Base-by-base conservation (phyloP, 768 basidiomycete genomes). In the Solioccasus polychromus region DNA sequence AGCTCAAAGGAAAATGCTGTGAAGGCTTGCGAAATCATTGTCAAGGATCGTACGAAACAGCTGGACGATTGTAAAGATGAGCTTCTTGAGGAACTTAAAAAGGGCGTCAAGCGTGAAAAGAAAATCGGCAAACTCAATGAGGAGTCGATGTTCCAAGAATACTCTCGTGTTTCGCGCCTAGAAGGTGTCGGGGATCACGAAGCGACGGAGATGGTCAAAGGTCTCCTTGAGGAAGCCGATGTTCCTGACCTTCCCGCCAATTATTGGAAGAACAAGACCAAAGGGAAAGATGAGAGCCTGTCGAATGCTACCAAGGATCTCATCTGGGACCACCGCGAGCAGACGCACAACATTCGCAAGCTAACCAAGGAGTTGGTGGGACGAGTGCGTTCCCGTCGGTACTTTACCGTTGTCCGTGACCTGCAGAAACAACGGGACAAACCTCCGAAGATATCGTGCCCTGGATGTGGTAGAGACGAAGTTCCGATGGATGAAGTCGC, bases 21-120 rank as follows among this genome's bases (percentile, higher is more conserved):
- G 79, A 87, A 86, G 57, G 91, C 93, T 4, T 96, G 94, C 65
- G 90, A 97, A 52, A 80, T 91, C 54, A 95, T 97, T 52, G 86
- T 94, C 47, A 67, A 78, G 48, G 88, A 91, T 55, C 88, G 93
- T 30, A 78, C 79, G 44, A 75, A 75, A 42, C 92, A 97, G 57
- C 71, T 91, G 37, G 79, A 86, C 35, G 82, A 84, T 35, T 95
- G 92, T 67, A 83, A 82, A 59, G 66, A 68, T 2, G 90, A 95
- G 39, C 71, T 96, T 24, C 70, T 81, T 37, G 67, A 71, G 42
- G 82, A 82, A 35, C 73, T 96, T 50, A 70, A 78, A 51, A 74
- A 77, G 1, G 85, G 85, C 0, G 73, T 87, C 41, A 74, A 76
- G 56, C 74, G 82, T 48, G 85, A 95, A 65, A 82, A 82, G 61